These are phyloP conservation scores for Pelargonium citronellum DNA, from an alignment of 441 rosid genomes.

Conservation along the genomic window DNA sequence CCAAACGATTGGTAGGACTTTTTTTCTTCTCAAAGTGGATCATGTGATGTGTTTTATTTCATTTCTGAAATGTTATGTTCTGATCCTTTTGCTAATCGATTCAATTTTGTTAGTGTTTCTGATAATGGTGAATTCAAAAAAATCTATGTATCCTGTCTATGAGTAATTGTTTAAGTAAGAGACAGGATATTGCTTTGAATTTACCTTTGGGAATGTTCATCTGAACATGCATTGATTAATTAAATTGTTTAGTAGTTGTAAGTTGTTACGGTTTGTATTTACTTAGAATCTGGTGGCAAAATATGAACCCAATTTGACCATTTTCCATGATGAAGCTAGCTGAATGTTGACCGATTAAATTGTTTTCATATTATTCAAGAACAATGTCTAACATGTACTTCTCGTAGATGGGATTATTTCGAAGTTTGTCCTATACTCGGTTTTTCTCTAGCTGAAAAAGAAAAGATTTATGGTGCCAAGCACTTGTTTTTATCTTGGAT, in stretches of 20 bases:
- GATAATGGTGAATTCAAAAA: no score
- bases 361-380: background rate
- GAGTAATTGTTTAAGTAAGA: no score
- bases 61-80: background rate
- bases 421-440: background rate
- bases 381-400: background rate
- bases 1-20: conserved; percentile 45
- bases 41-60: background rate
- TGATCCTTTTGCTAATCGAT: background rate
- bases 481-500: background rate
- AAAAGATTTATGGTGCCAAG: background rate
- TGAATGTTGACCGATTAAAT: background rate
- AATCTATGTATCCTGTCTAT: no score
- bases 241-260: no score
- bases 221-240: no score
- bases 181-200: no score
- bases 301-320: no score
- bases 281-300: no score
- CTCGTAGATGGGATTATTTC: background rate
- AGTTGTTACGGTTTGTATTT: no score
- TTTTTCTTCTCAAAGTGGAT: background rate
- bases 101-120: background rate
- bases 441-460: background rate
- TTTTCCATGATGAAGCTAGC: no score
- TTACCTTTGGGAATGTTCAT: no score